Evolutionary conservation across 352 stramenopile species (phyloP), one percentile per base, ranked within the genome.

Genomic region (Pythium plurisporium): DNA sequence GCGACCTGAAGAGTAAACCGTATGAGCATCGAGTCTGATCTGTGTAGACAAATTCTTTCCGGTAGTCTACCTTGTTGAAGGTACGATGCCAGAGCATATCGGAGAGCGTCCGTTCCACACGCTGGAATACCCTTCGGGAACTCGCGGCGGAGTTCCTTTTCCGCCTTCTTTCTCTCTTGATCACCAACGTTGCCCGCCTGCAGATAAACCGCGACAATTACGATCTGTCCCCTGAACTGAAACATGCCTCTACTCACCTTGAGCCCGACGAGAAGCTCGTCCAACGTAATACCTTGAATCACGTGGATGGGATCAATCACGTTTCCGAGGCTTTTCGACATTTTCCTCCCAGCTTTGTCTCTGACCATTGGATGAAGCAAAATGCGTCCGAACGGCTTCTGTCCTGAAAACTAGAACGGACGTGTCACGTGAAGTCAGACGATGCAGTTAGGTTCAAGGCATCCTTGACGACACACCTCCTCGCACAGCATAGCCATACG

Each of bases 321-420:
- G 71, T 99, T 99, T 25, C 97, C 97, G 62, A 99, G 95, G 54
- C 93, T 99, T 78, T 99, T 99, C 22, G 96, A 99, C 97, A 99
- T 99, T 78, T 99, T 99, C 55, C 79, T 95, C n/a, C 96, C 97
- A 70, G 98, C 95, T 59, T 95, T 97, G 77, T 99, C 97, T 44
- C 96, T 89, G 44, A 99, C 97, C 70, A 99, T 97, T 52, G 96
- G 96, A 85, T 99, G 96, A 36, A 99, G 66, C 65, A 98, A 99
- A 46, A 99, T 88, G 5, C 89, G 95, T 64, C 96, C 83, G 76
- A 99, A 99, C 25, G 97, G 97, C 64, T 96, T 82, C 61, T n/a
- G n/a, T n/a, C n/a, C n/a, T n/a, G n/a, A n/a, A n/a, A n/a, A n/a
- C n/a, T n/a, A n/a, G n/a, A n/a, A n/a, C n/a, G n/a, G n/a, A n/a